phyloP scores from a whole-genome alignment of 129 eudicot genomes.

The Chrysanthemum makinoi region DNA sequence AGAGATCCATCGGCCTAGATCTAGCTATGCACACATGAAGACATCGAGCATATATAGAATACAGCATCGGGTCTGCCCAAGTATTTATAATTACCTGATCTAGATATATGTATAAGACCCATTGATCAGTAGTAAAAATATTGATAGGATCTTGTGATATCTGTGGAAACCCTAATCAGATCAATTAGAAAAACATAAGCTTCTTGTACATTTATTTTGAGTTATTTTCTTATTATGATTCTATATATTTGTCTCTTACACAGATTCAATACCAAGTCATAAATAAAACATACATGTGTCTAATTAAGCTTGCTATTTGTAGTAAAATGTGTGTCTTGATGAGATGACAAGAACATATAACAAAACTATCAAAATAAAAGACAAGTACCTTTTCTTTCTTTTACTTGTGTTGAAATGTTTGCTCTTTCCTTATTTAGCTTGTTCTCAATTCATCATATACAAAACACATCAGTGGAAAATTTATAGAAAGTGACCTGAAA shows the following conservation, averaged over 20 bases:
- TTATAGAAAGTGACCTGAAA: constrained; percentile 35
- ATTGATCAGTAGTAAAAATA: not conserved
- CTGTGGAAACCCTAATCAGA: constrained; percentile 20
- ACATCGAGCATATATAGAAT: not conserved
- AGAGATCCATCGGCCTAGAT: constrained; percentile 10
- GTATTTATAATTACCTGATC: too few species aligned
- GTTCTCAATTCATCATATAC: constrained; percentile 14
- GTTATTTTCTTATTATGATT: too few species aligned
- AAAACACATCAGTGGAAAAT: constrained; percentile 31
- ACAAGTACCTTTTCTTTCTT: constrained; percentile 28
- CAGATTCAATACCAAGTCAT: too few species aligned
- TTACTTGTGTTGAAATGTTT: not conserved
- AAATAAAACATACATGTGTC: too few species aligned
- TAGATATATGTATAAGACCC: not conserved
- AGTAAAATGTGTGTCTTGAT: not conserved
- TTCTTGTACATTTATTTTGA: too few species aligned
- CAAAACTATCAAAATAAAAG: constrained; percentile 12
- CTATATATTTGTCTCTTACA: too few species aligned
- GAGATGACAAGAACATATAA: constrained; percentile 26
- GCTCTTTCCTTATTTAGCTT: constrained; percentile 19
- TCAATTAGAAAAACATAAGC: not conserved
- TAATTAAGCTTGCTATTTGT: too few species aligned
- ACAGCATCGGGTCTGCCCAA: constrained; percentile 5
- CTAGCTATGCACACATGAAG: not conserved
- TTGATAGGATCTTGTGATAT: not conserved